Conservation (phyloP, 441 rosid genomes). For the Metrosideros polymorpha region DNA sequence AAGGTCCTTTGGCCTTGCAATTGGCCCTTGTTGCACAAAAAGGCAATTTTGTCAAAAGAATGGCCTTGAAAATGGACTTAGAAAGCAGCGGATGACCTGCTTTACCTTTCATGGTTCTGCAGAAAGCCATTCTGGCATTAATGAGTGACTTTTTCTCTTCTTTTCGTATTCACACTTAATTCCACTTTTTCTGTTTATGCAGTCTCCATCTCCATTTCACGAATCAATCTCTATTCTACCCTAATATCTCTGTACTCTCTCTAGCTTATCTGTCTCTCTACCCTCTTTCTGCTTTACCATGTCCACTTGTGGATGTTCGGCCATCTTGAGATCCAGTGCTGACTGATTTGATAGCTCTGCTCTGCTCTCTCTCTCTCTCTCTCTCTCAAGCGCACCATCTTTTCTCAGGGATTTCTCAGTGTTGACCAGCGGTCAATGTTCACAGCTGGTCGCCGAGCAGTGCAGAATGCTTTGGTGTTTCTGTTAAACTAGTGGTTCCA, state of each 20-base stretch:
- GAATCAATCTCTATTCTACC: background rate
- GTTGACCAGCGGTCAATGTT: background rate
- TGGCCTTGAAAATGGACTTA: background rate
- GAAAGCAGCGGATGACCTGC: background rate
- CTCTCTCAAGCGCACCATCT: background rate
- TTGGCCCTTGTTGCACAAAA: background rate
- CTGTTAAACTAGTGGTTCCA: background rate
- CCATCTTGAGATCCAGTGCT: background rate
- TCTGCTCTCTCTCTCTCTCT: background rate
- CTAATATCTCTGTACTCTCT: background rate
- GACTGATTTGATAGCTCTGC: background rate
- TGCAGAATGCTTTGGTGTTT: background rate
- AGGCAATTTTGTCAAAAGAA: background rate
- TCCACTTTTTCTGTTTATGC: background rate
- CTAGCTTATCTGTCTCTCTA: background rate
- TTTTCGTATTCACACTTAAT: background rate
- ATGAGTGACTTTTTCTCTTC: background rate
- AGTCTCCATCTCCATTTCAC: background rate
- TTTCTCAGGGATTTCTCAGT: background rate
- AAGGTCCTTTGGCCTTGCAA: background rate
- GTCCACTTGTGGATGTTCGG: background rate
- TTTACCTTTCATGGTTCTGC: background rate
- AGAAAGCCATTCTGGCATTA: background rate
- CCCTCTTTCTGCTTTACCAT: background rate
- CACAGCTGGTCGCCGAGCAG: background rate